Percentiles rank a stretch among this genome's conserved stretches.
phyloP scores from a whole-genome alignment of 805 yeast species.

The Yarrowia deformans region DNA sequence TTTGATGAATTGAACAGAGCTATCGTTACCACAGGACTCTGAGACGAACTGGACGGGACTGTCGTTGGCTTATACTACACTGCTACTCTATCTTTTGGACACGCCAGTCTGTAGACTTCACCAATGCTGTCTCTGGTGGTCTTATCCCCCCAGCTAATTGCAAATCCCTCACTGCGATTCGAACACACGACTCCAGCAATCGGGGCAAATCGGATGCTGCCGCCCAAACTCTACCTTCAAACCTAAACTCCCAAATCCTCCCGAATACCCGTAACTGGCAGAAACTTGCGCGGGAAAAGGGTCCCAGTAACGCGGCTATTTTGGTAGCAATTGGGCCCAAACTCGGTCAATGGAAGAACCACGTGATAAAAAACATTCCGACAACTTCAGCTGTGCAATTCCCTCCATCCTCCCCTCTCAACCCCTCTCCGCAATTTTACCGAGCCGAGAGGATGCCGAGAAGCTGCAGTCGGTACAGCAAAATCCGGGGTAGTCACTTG shows the following conservation, averaged over 20 bases:
- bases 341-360: too few species aligned
- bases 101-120: too few species aligned
- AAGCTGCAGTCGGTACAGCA: slow-evolving; percentile 15
- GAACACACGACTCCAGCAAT: not conserved
- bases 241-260: not conserved
- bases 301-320: too few species aligned
- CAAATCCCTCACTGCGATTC: too few species aligned
- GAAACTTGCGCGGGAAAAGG: slow-evolving; percentile 1
- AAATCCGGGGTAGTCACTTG: slow-evolving; percentile 26
- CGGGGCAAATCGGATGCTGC: slow-evolving; percentile 15
- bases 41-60: not conserved
- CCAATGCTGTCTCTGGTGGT: too few species aligned
- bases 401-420: not conserved
- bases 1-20: not conserved
- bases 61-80: too few species aligned
- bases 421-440: slow-evolving; percentile 9
- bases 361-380: not conserved
- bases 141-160: too few species aligned
- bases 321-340: too few species aligned
- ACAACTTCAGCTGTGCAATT: not conserved
- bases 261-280: slow-evolving; percentile 30
- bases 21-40: not conserved
- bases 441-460: slow-evolving; percentile 36
- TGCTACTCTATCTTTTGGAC: too few species aligned
- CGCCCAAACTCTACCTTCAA: not conserved